Evolutionary conservation across 768 basidiomycete genomes (phyloP).

Genomic region (Serendipita indica): DNA sequence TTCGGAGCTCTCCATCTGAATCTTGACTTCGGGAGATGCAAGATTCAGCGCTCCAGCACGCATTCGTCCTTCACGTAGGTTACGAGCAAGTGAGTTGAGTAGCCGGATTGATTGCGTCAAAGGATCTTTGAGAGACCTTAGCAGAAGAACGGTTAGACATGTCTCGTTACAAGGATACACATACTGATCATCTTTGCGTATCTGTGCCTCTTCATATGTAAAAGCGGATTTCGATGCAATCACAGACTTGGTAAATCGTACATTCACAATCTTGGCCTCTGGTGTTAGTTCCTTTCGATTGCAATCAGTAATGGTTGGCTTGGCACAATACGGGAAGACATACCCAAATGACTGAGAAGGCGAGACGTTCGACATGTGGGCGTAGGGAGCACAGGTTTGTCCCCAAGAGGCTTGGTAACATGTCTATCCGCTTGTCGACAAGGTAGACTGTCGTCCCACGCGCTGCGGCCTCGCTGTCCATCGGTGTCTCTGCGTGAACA

Average conservation of each 20-base stretch:
- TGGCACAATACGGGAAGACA: conserved; percentile 14
- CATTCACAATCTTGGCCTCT: conserved; percentile 77
- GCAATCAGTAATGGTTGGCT: conserved; percentile 4
- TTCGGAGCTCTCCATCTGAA: conserved; percentile 84
- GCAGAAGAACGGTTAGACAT: neutral
- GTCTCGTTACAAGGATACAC: conserved; percentile 18
- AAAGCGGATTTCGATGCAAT: conserved; percentile 94
- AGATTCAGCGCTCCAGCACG: conserved; percentile 93
- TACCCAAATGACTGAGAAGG: conserved; percentile 95
- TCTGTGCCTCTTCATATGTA: conserved; percentile 92
- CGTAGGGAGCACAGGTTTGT: conserved; percentile 91
- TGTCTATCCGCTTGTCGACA: conserved; percentile 96
- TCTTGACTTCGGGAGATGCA: conserved; percentile 96
- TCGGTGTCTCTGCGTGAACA: conserved; percentile 80
- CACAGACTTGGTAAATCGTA: conserved; percentile 88
- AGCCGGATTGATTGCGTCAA: conserved; percentile 77
- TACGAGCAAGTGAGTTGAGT: conserved; percentile 71
- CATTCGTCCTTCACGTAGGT: conserved; percentile 78
- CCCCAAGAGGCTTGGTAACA: conserved; percentile 85
- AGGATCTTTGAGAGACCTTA: conserved; percentile 60
- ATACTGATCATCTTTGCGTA: conserved; percentile 82
- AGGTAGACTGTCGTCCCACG: conserved; percentile 95
- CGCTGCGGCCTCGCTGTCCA: conserved; percentile 93
- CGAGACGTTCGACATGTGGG: conserved; percentile 83
- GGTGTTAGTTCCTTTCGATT: conserved; percentile 64